These are phyloP conservation scores for Erythrobasidium hasegawianum DNA, from an alignment of 1,284 basidiomycete species.

Conservation along the genomic window DNA sequence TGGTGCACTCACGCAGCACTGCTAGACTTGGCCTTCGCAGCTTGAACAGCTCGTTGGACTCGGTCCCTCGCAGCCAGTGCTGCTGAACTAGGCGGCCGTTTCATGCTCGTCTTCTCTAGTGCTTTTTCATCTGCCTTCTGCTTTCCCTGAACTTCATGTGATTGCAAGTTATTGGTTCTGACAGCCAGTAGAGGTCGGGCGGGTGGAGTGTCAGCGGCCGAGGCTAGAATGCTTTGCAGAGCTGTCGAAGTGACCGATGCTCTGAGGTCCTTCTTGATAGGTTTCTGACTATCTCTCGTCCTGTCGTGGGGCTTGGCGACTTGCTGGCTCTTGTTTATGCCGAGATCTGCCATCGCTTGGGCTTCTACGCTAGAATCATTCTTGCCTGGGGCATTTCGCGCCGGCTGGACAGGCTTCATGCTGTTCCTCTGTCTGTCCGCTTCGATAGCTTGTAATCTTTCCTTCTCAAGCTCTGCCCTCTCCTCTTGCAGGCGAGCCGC, in stretches of 20 bases:
- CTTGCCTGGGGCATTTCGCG: not conserved
- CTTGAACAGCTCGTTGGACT: conserved; percentile 21
- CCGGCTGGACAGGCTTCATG: not conserved
- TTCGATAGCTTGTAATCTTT: not conserved
- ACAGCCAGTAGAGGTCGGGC: not conserved
- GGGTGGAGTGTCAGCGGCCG: conserved; percentile 18
- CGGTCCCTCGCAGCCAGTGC: conserved; percentile 24
- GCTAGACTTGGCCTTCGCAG: conserved; percentile 10
- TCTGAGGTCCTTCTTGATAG: not conserved
- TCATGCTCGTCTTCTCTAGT: not conserved
- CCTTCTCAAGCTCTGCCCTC: conserved; percentile 1
- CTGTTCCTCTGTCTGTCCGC: not conserved
- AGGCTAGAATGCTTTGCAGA: conserved; percentile 13
- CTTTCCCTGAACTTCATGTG: not conserved
- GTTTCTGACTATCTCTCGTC: not conserved
- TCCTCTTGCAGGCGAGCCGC: not conserved
- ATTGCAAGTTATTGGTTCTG: not conserved
- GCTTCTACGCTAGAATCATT: not conserved
- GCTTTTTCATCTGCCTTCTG: not conserved
- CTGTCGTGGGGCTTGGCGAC: not conserved
- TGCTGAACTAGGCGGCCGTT: conserved; percentile 7
- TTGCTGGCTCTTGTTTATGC: too few relatives aligned
- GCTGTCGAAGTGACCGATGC: conserved; percentile 14
- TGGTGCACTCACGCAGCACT: not conserved
- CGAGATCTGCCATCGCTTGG: not conserved